Conservation (phyloP, 805 yeast species). For the Candida ponderosae region DNA sequence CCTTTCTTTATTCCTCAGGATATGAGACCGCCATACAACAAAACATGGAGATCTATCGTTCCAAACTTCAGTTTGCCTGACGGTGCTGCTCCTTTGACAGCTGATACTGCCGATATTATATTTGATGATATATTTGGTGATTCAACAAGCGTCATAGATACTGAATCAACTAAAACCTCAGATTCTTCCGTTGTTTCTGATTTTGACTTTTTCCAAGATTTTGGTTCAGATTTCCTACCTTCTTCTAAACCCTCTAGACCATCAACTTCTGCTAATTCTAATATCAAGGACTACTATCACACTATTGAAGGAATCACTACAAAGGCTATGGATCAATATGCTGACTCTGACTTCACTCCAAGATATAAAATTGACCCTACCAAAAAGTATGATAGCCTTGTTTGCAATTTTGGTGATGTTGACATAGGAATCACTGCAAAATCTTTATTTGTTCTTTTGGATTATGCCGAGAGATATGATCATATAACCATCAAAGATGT, state of each 20-base stretch:
- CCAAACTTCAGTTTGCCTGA: slow-evolving; percentile 61
- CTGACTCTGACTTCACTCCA: slow-evolving; percentile 14
- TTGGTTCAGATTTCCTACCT: slow-evolving; percentile 5
- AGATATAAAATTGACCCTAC: slow-evolving; percentile 25
- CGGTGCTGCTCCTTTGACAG: slow-evolving; percentile 50
- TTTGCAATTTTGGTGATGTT: slow-evolving; percentile 46
- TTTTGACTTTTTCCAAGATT: slow-evolving; percentile 11
- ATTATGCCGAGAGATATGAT: slow-evolving; percentile 26
- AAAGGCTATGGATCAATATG: slow-evolving; percentile 8
- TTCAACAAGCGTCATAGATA: slow-evolving; percentile 1
- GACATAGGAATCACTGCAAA: slow-evolving; percentile 39
- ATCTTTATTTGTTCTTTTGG: slow-evolving; percentile 30
- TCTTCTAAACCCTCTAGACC: neutral
- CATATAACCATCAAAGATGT: slow-evolving; percentile 36
- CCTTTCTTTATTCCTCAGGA: slow-evolving; percentile 59
- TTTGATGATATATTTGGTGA: slow-evolving; percentile 13
- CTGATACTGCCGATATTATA: slow-evolving; percentile 34
- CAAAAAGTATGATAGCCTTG: slow-evolving; percentile 45
- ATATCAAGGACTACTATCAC: slow-evolving; percentile 3
- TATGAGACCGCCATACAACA: slow-evolving; percentile 41
- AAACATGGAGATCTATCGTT: slow-evolving; percentile 40
- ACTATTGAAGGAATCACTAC: slow-evolving; percentile 12
- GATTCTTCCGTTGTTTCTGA: neutral
- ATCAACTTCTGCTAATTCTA: neutral
- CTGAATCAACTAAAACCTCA: neutral